Base-by-base conservation (phyloP, 352 stramenopile species). In the Plasmopara muralis region DNA sequence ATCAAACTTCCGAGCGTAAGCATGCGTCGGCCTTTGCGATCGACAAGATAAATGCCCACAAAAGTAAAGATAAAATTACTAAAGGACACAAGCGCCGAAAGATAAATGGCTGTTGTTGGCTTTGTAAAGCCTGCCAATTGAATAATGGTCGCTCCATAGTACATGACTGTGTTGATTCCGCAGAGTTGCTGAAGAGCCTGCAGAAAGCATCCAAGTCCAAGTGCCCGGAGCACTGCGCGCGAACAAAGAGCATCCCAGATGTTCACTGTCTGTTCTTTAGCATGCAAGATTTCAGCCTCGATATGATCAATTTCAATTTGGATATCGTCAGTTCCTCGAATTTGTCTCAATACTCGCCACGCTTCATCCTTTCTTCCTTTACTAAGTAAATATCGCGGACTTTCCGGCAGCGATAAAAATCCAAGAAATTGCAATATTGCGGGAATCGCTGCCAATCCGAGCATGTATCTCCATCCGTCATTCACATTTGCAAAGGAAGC, bases 141-240 rank as follows among this genome's bases (percentile, higher is more conserved):
- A 52, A 94, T 83, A 47, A 94, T 89, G 1, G 70, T 87, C 14
- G 77, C 81, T 25, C 81, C 80, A 49, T 90, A 93, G 54, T 92
- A 94, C 82, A 94, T 93, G 54, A 89, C 81, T 0, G 79, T 93
- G 55, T 93, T 93, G 63, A 93, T 91, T n/a, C 82, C 79, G 31
- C 75, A 89, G 51, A 92, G 61, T 49, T 91, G 82, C 55, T 62
- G 54, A 45, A 67, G 54, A 47, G 51, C 56, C 29, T 69, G 58
- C n/a, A 66, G 29, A 30, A 72, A 64, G 33, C 81, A 92, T 29
- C 81, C 81, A 13, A 92, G 50, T 40, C 15, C 20, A 15, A 66
- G 38, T 6, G 58, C 58, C 16, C 47, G 41, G 20, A 56, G 47
- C 1, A 89, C 68, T 0, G 59, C 67, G 8, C 60, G 61, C 1